Evolutionary conservation across 495 filamentous ascomycete species (phyloP), one percentile per base, ranked within the genome.

Genomic region (Penicillium ochrochloron): DNA sequence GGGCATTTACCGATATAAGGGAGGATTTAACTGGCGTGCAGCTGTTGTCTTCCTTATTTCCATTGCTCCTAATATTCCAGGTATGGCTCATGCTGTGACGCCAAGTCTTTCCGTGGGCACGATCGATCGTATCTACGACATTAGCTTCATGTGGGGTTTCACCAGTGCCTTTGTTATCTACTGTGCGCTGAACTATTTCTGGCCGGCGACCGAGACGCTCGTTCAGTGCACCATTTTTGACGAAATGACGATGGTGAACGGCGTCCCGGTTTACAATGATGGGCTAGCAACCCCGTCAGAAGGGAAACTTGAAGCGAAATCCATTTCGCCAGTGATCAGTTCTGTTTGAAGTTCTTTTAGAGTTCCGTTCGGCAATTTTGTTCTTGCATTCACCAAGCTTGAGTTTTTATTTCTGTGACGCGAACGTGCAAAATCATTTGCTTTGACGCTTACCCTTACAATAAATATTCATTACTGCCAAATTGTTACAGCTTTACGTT

Each of bases 91-190:
- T 21, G 42, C 42, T n/a, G 42, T 46, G 42, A 46, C 42, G 42
- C 42, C 42, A 21, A 46, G 42, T 46, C 42, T 46, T 6, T 46
- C 42, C 17, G 42, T 46, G 42, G 42, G 42, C 42, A 46, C 42
- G 42, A 46, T 46, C 42, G 5, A 46, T 17, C 42, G 19, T 46
- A 21, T 46, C 42, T 46, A 46, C 42, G 42, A 46, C 12, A 46
- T 46, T 21, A 46, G 42, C 42, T 46, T 46, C 42, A 17, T 46
- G 42, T 46, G 42, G 42, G 42, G 42, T 12, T 46, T 46, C 42
- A 46, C 42, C 15, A 46, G 42, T 46, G 42, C 17, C 9, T 46
- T 46, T 46, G 42, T 46, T 6, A 46, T 46, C 42, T 46, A 46
- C 42, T 46, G 42, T 8, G 42, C 42, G 42, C 42, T 46, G 12